A percentile compares a stretch with the other conserved stretches of the same genome.
phyloP scores from a whole-genome alignment of 306 rosid genomes.

The Gynostemma pentaphyllum region DNA sequence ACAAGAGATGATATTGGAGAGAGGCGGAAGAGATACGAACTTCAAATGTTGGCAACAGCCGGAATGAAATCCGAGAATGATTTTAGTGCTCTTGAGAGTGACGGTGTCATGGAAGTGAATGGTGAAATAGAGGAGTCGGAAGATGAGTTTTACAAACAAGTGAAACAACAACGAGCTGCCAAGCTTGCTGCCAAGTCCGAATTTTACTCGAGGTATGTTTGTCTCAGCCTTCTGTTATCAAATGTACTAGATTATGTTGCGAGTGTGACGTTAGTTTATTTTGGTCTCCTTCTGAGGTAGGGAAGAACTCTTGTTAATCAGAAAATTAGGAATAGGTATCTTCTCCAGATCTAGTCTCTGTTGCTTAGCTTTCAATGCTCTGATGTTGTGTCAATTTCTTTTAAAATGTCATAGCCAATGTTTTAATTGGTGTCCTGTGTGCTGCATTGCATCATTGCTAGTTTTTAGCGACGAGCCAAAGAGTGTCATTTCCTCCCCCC shows the following conservation, averaged over 20 bases:
- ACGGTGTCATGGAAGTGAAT: slow-evolving; percentile 29
- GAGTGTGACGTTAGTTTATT: background rate
- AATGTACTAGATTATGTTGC: background rate
- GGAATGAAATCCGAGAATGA: slow-evolving; percentile 39
- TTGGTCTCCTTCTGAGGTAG: background rate
- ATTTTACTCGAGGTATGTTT: slow-evolving; percentile 42
- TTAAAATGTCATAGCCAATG: too few relatives aligned
- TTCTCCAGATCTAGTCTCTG: background rate
- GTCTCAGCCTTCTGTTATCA: background rate
- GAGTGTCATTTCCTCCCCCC: too few relatives aligned
- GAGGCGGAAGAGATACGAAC: slow-evolving; percentile 59
- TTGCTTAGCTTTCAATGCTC: background rate
- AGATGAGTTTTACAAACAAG: slow-evolving; percentile 57
- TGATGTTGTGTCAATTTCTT: background rate
- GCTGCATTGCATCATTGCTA: too few relatives aligned
- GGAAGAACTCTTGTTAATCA: background rate
- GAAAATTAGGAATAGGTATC: background rate
- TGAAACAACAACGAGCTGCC: slow-evolving; percentile 36
- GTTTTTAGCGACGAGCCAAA: too few relatives aligned
- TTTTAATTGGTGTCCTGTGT: too few relatives aligned
- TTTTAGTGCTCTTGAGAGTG: slow-evolving; percentile 22
- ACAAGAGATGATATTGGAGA: slow-evolving; percentile 61
- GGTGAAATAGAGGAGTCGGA: slow-evolving; percentile 39
- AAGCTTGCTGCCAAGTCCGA: slow-evolving; percentile 56
- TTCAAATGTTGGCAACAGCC: slow-evolving; percentile 58